These are phyloP conservation scores for Dactylellina parvicollis DNA, from an alignment of 2,329 filamentous ascomycete species.

Conservation along the genomic window DNA sequence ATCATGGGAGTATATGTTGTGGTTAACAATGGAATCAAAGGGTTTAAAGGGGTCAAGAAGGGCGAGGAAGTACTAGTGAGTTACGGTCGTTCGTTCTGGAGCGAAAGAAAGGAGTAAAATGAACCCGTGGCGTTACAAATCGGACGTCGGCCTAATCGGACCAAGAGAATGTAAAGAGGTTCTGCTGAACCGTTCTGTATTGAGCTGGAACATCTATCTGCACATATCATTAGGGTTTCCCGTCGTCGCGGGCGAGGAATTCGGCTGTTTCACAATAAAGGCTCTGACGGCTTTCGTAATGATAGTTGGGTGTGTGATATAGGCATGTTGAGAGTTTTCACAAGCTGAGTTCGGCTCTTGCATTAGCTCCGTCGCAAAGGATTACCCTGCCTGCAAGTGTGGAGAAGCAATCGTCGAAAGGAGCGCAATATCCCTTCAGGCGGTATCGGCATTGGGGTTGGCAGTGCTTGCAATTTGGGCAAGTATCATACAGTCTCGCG, in stretches of 20 bases:
- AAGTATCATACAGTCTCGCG: too few species aligned
- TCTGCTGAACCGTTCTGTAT: not conserved
- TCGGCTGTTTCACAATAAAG: conserved; percentile 46
- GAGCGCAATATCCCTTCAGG: conserved; percentile 17
- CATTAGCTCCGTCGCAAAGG: conserved; percentile 36
- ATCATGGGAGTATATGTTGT: conserved; percentile 76
- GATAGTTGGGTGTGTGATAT: conserved; percentile 37
- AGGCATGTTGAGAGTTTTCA: conserved; percentile 10
- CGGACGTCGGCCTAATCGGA: not conserved
- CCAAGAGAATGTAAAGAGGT: conserved; percentile 24
- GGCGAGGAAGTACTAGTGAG: conserved; percentile 74
- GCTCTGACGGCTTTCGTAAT: conserved; percentile 38
- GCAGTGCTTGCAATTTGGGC: too few species aligned
- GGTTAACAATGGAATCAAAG: conserved; percentile 55
- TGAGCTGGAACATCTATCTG: not conserved
- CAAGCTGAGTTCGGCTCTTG: conserved; percentile 36
- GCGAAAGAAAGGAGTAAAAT: conserved; percentile 62
- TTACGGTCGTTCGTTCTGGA: conserved; percentile 76
- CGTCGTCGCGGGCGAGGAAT: conserved; percentile 1
- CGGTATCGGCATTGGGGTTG: too few species aligned
- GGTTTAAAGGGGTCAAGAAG: conserved; percentile 64
- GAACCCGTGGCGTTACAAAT: not conserved
- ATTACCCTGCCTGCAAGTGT: conserved; percentile 29
- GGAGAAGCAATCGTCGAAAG: conserved; percentile 27
- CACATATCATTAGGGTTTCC: conserved; percentile 16